Conservation (phyloP, 129 eudicot genomes). For the Artemisia tridentata region DNA sequence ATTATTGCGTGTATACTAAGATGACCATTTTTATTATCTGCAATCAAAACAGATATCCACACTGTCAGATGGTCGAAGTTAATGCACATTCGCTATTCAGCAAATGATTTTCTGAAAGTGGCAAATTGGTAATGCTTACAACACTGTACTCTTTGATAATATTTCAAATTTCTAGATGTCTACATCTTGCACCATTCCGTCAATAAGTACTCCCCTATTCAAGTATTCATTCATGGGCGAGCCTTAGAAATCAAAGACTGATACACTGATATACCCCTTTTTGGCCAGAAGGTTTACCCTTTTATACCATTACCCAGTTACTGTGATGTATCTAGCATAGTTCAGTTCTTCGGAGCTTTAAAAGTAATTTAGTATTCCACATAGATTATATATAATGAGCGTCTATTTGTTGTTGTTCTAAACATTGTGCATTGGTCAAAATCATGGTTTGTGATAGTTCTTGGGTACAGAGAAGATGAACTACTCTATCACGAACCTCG, state of each 20-base stretch:
- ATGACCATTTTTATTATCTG: conserved; percentile 9
- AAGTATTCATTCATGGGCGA: neutral
- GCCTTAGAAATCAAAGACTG: too few relatives aligned
- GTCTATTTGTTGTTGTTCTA: too few relatives aligned
- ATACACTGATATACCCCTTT: too few relatives aligned
- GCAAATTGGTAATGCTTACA: conserved; percentile 66
- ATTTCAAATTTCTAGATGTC: neutral
- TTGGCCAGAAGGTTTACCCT: neutral
- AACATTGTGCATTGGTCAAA: too few relatives aligned
- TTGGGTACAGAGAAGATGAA: too few relatives aligned
- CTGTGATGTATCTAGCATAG: too few relatives aligned
- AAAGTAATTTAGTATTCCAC: too few relatives aligned
- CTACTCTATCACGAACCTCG: too few relatives aligned
- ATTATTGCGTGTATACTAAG: conserved; percentile 4
- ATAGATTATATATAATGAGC: too few relatives aligned
- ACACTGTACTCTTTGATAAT: conserved; percentile 11
- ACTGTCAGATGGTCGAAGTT: conserved; percentile 82
- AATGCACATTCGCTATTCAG: conserved; percentile 98
- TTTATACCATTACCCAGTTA: neutral
- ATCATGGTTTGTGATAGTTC: too few relatives aligned
- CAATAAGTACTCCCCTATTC: neutral
- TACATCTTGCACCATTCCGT: neutral
- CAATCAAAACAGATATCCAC: conserved; percentile 63
- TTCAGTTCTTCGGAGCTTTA: too few relatives aligned
- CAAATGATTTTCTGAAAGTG: conserved; percentile 99